A percentile compares a stretch with the other conserved stretches of the same genome.
These are phyloP conservation scores for Grosmannia serpens DNA, from an alignment of 2,329 filamentous ascomycete species.

Conservation along the genomic window DNA sequence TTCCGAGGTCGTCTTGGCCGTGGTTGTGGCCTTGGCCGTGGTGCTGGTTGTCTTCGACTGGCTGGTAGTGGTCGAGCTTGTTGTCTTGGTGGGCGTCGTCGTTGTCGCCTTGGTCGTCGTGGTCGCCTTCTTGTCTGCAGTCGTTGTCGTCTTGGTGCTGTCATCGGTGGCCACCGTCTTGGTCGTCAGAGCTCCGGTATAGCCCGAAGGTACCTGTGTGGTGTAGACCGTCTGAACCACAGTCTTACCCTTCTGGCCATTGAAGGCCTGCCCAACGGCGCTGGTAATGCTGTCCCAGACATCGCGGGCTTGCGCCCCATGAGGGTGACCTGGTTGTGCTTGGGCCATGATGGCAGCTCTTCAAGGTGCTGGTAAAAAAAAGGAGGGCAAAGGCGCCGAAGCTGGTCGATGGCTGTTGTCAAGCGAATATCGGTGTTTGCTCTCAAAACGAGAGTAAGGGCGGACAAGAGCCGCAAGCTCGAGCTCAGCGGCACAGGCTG, in stretches of 20 bases:
- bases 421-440: neutral
- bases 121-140: neutral
- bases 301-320: neutral
- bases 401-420: neutral
- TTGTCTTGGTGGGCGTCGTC: neutral
- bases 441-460: neutral
- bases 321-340: slow-evolving; percentile 1
- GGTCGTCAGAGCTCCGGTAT: slow-evolving; percentile 4
- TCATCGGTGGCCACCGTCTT: neutral
- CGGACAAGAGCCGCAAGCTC: neutral
- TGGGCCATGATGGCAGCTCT: slow-evolving; percentile 4
- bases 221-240: slow-evolving; percentile 3
- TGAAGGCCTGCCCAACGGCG: slow-evolving; percentile 10
- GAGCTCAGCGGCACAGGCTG: neutral
- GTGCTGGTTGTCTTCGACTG: neutral
- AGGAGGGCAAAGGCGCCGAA: neutral
- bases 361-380: neutral
- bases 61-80: neutral
- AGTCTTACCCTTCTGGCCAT: neutral
- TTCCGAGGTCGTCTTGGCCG: neutral
- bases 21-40: slow-evolving; percentile 1
- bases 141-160: neutral
- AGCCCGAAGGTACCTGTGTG: slow-evolving; percentile 1
- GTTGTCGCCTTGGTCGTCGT: neutral
- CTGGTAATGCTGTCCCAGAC: slow-evolving; percentile 11